Evolutionary conservation across 352 stramenopile genomes (phyloP).

Genomic region (Pythium graminicola): DNA sequence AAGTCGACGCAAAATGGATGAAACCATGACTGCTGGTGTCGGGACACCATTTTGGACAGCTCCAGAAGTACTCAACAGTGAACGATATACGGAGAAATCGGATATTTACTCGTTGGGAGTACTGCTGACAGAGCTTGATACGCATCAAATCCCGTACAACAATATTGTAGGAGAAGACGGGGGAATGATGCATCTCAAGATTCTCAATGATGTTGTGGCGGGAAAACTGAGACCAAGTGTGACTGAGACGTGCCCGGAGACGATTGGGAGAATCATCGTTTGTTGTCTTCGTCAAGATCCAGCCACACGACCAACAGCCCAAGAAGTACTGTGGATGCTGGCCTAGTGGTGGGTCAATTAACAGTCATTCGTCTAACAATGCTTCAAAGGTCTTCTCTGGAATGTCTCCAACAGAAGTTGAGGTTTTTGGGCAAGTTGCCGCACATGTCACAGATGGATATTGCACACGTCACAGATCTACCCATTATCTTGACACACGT

Average conservation of each 20-base stretch:
- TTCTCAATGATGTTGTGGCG: not conserved
- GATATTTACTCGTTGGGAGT: conserved; percentile 39
- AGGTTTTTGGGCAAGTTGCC: no score
- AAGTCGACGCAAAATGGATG: conserved; percentile 18
- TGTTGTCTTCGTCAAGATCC: not conserved
- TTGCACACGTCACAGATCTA: no score
- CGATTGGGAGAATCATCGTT: not conserved
- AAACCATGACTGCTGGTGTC: conserved; percentile 34
- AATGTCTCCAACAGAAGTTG: no score
- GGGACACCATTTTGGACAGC: conserved; percentile 38
- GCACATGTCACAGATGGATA: no score
- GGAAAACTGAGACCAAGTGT: not conserved
- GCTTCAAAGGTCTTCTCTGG: no score
- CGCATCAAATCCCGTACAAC: conserved; percentile 24
- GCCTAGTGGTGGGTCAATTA: no score
- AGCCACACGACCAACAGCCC: no score
- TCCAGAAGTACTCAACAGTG: conserved; percentile 34
- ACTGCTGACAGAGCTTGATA: conserved; percentile 28
- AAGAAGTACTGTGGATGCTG: no score
- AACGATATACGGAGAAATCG: conserved; percentile 30
- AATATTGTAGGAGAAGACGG: conserved; percentile 8
- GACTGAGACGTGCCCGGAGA: not conserved
- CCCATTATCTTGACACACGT: no score
- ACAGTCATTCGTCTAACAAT: no score
- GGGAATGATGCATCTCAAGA: not conserved